Evolutionary conservation across 371 early-diverging fungal genomes (phyloP).

Genomic region (Batkoa obscura): DNA sequence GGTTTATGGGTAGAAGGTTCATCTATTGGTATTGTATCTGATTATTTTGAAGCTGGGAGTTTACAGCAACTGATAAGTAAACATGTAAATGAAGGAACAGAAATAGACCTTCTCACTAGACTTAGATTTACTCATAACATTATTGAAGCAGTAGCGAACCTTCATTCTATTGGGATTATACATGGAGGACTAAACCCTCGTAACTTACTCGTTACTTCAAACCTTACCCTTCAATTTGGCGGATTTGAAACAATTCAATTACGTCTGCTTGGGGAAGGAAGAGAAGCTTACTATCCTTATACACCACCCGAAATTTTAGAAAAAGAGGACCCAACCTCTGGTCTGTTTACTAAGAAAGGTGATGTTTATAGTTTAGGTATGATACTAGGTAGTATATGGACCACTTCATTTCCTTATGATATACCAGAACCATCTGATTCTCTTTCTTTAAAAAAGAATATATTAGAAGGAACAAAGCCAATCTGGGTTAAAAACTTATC

Average conservation of each 20-base stretch:
- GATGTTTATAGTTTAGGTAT: conserved; percentile 4
- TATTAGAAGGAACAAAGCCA: not conserved
- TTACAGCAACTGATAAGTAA: not conserved
- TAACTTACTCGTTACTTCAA: not conserved
- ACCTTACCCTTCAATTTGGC: not conserved
- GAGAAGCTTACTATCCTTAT: not conserved
- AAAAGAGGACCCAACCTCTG: not conserved
- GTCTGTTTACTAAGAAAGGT: not conserved
- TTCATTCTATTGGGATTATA: not conserved
- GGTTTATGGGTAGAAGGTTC: conserved; percentile 3
- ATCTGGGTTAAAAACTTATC: conserved; percentile 1
- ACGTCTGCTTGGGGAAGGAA: not conserved
- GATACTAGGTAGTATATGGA: not conserved
- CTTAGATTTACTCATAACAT: not conserved
- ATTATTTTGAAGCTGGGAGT: not conserved
- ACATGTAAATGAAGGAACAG: not conserved
- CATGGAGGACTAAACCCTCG: not conserved
- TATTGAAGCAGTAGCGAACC: not conserved
- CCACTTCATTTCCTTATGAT: not conserved
- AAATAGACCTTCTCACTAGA: not conserved
- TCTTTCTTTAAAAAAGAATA: not conserved
- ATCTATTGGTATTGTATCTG: conserved; percentile 2
- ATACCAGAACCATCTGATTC: no score
- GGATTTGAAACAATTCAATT: not conserved
- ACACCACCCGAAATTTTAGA: conserved; percentile 3